These are phyloP conservation scores for Somion occarium DNA, from an alignment of 1,284 basidiomycete genomes.

Conservation along the genomic window DNA sequence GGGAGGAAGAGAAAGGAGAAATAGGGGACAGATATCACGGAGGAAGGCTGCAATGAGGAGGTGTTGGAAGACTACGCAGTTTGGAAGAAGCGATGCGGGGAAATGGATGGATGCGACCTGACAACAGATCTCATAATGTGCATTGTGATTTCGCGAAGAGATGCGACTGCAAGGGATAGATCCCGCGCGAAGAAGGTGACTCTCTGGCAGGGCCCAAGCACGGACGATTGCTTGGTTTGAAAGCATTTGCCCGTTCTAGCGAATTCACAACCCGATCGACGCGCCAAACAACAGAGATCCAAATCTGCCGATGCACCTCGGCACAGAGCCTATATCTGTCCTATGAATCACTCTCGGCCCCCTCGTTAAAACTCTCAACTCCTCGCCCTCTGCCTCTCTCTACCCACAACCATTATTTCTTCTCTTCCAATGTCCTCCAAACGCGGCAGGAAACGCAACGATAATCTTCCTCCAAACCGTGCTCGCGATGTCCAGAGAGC, in stretches of 20 bases:
- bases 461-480: constrained; percentile 87
- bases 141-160: too few relatives aligned
- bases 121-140: too few relatives aligned
- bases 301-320: constrained; percentile 14
- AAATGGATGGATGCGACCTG: neutral
- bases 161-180: neutral
- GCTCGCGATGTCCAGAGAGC: constrained; percentile 91
- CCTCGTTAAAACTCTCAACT: constrained; percentile 4
- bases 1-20: neutral
- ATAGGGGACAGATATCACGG: neutral
- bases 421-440: constrained; percentile 65
- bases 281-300: constrained; percentile 17
- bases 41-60: neutral
- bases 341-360: constrained; percentile 7
- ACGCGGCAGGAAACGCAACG: constrained; percentile 88
- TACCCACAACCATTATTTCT: constrained; percentile 15
- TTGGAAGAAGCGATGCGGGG: neutral
- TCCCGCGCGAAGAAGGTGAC: neutral
- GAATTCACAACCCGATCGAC: constrained; percentile 15
- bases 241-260: neutral
- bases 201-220: neutral
- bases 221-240: neutral
- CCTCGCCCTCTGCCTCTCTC: constrained; percentile 25
- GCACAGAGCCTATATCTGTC: constrained; percentile 18
- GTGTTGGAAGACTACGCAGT: neutral